Evolutionary conservation across 768 basidiomycete genomes (phyloP), one percentile per base, ranked within the genome.

Genomic region (Peribolospora kevripleyi): DNA sequence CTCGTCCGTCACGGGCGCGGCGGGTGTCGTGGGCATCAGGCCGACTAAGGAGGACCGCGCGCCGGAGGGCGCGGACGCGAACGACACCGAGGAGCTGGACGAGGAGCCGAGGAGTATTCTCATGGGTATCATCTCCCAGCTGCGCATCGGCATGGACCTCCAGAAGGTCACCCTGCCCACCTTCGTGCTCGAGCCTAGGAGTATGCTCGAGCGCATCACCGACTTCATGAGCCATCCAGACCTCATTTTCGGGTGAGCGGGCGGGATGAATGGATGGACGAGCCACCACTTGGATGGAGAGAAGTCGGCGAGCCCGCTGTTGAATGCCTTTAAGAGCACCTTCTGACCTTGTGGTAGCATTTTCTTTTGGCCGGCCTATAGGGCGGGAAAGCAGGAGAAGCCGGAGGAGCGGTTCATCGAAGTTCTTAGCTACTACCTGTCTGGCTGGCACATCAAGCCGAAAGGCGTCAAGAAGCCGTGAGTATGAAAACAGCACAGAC

Each of bases 381-480:
- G 90, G 46, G 82, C 84, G 49, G 85, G 84, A 60, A 66, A 76
- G n/a, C 79, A 77, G 64, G 72, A 75, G 46, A 79, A 86, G 63
- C 76, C 85, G 41, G 82, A 91, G 66, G 88, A 91, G 65, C 73
- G 93, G 48, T 95, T 95, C 67, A 74, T 91, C 59, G 76, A 79
- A 51, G 86, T 97, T 2, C 73, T 95, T 42, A 81, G 83, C 59
- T 93, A 90, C 67, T 98, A 95, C 66, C 79, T 98, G 50, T 81
- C 84, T n/a, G 93, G 93, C 36, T 98, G 93, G 93, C 93, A 97
- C 69, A 90, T 95, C 71, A 95, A 95, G 69, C 90, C 93, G 61
- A 90, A 84, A 70, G 93, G 66, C 53, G 93, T 97, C 58, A 98
- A 98, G 81, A 98, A 98, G 70, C 91, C 91, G 78, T 88, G 63